Evolutionary conservation across 805 yeast species (phyloP).

Genomic region (Metschnikowia santaceciliae): DNA sequence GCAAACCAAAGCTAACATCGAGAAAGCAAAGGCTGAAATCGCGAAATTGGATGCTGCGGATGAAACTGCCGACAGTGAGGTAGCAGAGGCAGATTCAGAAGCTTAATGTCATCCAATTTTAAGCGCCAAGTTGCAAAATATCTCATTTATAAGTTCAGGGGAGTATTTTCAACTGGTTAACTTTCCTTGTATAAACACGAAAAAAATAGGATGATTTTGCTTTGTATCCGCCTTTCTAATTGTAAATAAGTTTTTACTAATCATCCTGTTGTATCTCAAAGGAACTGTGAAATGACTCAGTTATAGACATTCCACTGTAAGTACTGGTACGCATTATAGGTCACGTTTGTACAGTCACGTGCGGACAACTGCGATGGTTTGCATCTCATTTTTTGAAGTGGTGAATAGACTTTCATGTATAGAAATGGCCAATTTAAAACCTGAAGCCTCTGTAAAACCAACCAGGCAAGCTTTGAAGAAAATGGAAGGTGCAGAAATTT

Average conservation of each 20-base stretch:
- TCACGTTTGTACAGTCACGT: background rate
- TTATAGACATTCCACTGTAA: background rate
- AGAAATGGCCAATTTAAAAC: conserved; percentile 22
- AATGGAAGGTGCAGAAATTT: conserved; percentile 19
- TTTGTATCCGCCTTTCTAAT: background rate
- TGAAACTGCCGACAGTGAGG: conserved; percentile 36
- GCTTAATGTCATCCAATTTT: background rate
- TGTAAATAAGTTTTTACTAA: background rate
- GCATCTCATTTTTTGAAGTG: background rate
- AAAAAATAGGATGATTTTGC: background rate
- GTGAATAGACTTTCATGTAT: background rate
- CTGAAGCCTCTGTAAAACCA: conserved; percentile 17
- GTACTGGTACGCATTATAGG: background rate
- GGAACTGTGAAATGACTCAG: background rate
- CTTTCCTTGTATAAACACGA: background rate
- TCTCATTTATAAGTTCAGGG: background rate
- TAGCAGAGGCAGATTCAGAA: conserved; percentile 11
- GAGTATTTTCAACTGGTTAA: background rate
- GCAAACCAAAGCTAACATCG: conserved; percentile 72
- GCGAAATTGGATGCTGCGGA: conserved; percentile 56
- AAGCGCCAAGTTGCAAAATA: background rate
- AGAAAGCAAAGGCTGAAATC: conserved; percentile 71
- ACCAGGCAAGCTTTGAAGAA: conserved; percentile 31
- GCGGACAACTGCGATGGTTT: background rate
- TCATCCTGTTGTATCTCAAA: background rate